phyloP scores from a whole-genome alignment of 441 rosid species.

The Populus hybrid region DNA sequence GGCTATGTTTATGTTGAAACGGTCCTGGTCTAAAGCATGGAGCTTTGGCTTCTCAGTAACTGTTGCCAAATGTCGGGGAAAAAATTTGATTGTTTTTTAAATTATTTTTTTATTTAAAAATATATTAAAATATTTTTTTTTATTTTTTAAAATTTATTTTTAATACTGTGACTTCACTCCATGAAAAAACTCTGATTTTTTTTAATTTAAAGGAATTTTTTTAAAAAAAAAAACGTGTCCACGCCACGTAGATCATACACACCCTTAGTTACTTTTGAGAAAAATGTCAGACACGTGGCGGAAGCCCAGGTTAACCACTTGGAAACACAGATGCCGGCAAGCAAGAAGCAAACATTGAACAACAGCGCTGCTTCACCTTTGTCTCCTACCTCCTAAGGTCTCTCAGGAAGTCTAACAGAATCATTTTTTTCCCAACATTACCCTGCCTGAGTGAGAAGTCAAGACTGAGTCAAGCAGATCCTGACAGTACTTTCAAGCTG shows the following conservation, averaged over 20 bases:
- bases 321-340: conserved; percentile 23
- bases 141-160: no score
- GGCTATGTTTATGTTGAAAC: neutral
- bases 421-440: conserved; percentile 7
- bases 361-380: conserved; percentile 4
- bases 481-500: conserved; percentile 6
- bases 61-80: conserved; percentile 19
- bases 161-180: no score
- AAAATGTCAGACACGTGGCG: conserved; percentile 23
- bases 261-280: no score
- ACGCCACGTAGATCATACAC: no score
- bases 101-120: no score
- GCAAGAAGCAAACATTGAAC: conserved; percentile 12
- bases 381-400: conserved; percentile 16
- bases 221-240: no score
- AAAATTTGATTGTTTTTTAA: neutral
- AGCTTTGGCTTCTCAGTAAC: neutral
- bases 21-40: neutral
- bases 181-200: no score
- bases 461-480: conserved; percentile 1
- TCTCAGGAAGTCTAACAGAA: conserved; percentile 13
- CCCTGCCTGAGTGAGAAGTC: neutral
- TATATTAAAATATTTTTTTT: no score
- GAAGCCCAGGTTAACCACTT: neutral
- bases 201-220: no score